Conservation (phyloP, 805 yeast genomes). For the Yarrowia bubula region DNA sequence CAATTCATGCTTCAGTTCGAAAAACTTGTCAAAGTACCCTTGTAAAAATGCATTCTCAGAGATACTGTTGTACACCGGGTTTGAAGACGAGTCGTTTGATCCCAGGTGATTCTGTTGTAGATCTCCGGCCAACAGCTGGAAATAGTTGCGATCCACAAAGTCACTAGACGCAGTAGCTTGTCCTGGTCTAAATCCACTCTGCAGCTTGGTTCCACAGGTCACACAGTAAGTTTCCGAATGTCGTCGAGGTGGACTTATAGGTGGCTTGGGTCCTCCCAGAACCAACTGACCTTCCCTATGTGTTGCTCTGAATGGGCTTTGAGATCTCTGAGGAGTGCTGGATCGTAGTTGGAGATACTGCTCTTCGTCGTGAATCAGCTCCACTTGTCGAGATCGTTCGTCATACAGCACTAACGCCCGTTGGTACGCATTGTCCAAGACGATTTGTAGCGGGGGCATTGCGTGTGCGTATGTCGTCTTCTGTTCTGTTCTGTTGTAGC, state of each 20-base stretch:
- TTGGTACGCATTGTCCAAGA: slow-evolving; percentile 22
- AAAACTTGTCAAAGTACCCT: slow-evolving; percentile 72
- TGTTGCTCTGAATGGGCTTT: neutral
- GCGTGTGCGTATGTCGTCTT: neutral
- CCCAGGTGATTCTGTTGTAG: neutral
- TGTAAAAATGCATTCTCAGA: slow-evolving; percentile 58
- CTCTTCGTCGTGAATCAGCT: slow-evolving; percentile 12
- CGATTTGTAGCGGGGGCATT: slow-evolving; percentile 16
- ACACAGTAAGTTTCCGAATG: slow-evolving; percentile 4
- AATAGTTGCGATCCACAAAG: slow-evolving; percentile 14
- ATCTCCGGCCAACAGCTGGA: slow-evolving; percentile 16
- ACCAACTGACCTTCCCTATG: neutral
- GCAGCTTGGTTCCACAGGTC: slow-evolving; percentile 12
- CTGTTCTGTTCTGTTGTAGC: neutral
- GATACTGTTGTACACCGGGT: slow-evolving; percentile 29
- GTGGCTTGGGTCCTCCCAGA: neutral
- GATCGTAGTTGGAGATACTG: slow-evolving; percentile 13
- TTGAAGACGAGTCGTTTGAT: neutral
- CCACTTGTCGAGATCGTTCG: neutral
- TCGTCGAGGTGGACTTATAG: slow-evolving; percentile 4
- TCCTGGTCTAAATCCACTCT: neutral
- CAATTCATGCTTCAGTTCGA: slow-evolving; percentile 55
- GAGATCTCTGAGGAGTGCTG: slow-evolving; percentile 1
- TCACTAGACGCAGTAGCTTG: neutral
- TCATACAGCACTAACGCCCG: slow-evolving; percentile 17